These are phyloP conservation scores for Metschnikowia kunwiensis DNA, from an alignment of 805 yeast genomes.

Conservation along the genomic window DNA sequence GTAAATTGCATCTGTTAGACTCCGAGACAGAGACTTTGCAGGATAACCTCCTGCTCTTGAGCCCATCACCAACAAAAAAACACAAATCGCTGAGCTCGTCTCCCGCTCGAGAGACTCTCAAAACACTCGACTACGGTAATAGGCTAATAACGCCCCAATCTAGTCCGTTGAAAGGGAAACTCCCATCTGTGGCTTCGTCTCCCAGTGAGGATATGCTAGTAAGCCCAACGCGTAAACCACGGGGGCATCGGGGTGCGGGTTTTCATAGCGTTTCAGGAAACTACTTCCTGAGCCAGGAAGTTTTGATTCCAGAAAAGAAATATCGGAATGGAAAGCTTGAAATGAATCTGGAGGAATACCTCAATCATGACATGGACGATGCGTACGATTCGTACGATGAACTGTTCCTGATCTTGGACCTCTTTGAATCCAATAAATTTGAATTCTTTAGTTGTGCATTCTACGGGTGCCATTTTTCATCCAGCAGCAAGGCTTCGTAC, in stretches of 20 bases:
- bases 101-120: background rate
- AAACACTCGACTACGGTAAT: slow-evolving; percentile 1
- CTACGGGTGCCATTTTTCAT: slow-evolving; percentile 8
- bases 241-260: too few species aligned
- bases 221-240: too few species aligned
- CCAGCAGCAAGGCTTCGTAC: slow-evolving; percentile 12
- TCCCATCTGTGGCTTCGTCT: slow-evolving; percentile 1
- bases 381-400: slow-evolving; percentile 5
- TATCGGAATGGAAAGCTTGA: too few species aligned
- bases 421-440: slow-evolving; percentile 2
- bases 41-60: slow-evolving; percentile 26
- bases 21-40: slow-evolving; percentile 11
- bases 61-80: slow-evolving; percentile 32
- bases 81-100: slow-evolving; percentile 8
- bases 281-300: too few species aligned
- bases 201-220: background rate
- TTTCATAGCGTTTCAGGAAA: too few species aligned
- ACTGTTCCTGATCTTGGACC: slow-evolving; percentile 11
- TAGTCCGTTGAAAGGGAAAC: slow-evolving; percentile 5
- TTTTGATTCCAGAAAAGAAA: too few species aligned
- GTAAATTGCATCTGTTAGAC: slow-evolving; percentile 3
- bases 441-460: slow-evolving; percentile 16
- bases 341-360: too few species aligned
- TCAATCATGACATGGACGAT: too few species aligned
- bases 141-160: slow-evolving; percentile 4